Conservation (phyloP, 2,329 filamentous ascomycete genomes). For the Fusarium oligoseptatum region DNA sequence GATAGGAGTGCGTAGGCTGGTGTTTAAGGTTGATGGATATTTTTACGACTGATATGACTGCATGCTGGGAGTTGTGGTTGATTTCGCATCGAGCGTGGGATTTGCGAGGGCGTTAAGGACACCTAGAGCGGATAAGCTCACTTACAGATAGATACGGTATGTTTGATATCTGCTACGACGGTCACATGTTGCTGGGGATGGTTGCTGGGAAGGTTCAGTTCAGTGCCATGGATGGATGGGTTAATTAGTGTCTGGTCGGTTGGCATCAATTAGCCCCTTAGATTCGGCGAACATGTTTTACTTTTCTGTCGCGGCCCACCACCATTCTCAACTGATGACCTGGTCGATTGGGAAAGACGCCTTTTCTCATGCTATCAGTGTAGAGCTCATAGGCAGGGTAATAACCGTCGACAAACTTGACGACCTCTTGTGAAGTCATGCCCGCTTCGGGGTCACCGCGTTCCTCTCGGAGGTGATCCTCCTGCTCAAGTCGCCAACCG, state of each 20-base stretch:
- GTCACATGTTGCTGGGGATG: slow-evolving; percentile 22
- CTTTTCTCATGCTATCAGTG: slow-evolving; percentile 68
- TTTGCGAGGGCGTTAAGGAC: slow-evolving; percentile 31
- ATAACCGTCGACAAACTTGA: slow-evolving; percentile 77
- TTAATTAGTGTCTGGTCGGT: slow-evolving; percentile 39
- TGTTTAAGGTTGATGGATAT: slow-evolving; percentile 15
- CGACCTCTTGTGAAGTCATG: slow-evolving; percentile 86
- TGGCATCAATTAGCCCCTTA: slow-evolving; percentile 29
- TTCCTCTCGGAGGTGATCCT: slow-evolving; percentile 74
- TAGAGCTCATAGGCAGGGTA: slow-evolving; percentile 81
- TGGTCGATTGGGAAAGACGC: slow-evolving; percentile 65
- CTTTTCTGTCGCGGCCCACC: slow-evolving; percentile 70
- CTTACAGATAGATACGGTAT: slow-evolving; percentile 19
- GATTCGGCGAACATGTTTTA: slow-evolving; percentile 68
- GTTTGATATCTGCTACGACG: slow-evolving; percentile 21
- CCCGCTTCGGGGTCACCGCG: slow-evolving; percentile 72
- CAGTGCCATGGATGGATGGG: slow-evolving; percentile 25
- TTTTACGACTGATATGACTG: slow-evolving; percentile 45
- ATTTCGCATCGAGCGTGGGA: slow-evolving; percentile 30
- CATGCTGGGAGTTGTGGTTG: slow-evolving; percentile 43
- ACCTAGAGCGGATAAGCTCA: slow-evolving; percentile 27
- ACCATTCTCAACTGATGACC: slow-evolving; percentile 72
- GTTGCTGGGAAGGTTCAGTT: slow-evolving; percentile 34
- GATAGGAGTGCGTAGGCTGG: slow-evolving; percentile 48
- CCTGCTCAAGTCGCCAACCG: slow-evolving; percentile 85